A percentile compares a stretch with the other conserved stretches of the same genome.
phyloP scores from a whole-genome alignment of 768 basidiomycete genomes.

The Trametes cingulata region DNA sequence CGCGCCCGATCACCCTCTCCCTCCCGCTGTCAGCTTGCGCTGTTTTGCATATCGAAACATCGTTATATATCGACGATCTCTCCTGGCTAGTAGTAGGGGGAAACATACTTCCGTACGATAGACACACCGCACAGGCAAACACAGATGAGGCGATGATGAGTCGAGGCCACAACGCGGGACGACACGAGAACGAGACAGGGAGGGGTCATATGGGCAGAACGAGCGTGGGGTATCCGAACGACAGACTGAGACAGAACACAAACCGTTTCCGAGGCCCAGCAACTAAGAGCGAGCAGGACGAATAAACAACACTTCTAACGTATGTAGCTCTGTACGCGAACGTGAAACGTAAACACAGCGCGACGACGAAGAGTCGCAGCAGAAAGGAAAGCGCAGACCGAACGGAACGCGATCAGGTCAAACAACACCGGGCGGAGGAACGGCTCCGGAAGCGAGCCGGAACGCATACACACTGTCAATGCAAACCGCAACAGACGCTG shows the following conservation, averaged over 20 bases:
- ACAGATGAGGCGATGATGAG: not conserved
- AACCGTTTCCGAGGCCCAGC: conserved; percentile 1
- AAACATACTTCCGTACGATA: not conserved
- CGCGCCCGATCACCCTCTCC: not conserved
- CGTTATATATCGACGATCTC: not conserved
- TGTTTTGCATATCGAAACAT: conserved; percentile 1
- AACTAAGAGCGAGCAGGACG: not conserved
- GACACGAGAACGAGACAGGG: not conserved
- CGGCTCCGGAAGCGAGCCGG: conserved; percentile 3
- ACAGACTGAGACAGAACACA: conserved; percentile 11
- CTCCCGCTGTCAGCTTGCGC: not conserved
- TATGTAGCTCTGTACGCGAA: not conserved
- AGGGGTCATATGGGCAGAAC: conserved; percentile 19
- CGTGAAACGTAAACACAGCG: no score
- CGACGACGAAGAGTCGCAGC: not conserved
- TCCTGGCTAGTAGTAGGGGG: not conserved
- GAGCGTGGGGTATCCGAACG: conserved; percentile 24
- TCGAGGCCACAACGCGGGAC: not conserved
- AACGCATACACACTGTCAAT: not conserved
- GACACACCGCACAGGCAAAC: not conserved
- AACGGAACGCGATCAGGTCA: not conserved
- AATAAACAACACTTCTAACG: not conserved
- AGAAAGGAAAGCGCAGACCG: not conserved
- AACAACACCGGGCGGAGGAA: not conserved
- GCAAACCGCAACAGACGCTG: conserved; percentile 1